phyloP scores from a whole-genome alignment of 345 rosid species.

The Sapria himalayana region DNA sequence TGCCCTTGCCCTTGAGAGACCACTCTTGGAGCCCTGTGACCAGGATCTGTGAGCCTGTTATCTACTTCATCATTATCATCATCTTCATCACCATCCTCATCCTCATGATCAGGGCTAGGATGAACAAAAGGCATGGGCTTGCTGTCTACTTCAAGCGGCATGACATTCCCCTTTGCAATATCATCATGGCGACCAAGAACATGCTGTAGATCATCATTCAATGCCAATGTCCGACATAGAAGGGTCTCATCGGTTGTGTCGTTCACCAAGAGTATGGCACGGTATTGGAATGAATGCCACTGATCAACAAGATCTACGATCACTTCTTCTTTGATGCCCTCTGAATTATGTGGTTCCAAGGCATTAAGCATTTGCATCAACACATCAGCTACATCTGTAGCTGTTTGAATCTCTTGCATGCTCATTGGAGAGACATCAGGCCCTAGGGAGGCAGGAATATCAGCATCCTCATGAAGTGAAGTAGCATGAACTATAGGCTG shows the following conservation, averaged over 20 bases:
- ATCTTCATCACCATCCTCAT: constrained; percentile 66
- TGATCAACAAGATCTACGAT: constrained; percentile 82
- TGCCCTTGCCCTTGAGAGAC: constrained; percentile 21
- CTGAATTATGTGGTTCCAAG: constrained; percentile 35
- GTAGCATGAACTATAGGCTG: constrained; percentile 40
- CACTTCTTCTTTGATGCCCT: constrained; percentile 73
- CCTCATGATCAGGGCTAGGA: too few relatives aligned
- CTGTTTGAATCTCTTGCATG: constrained; percentile 92
- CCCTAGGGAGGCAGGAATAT: constrained; percentile 74
- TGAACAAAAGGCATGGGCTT: constrained; percentile 34
- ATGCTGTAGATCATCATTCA: constrained; percentile 76
- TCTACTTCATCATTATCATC: constrained; percentile 73
- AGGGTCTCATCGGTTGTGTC: constrained; percentile 47
- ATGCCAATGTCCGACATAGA: constrained; percentile 60
- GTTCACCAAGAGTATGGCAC: constrained; percentile 69
- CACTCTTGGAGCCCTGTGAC: constrained; percentile 65
- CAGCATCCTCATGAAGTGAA: constrained; percentile 66
- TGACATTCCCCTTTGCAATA: constrained; percentile 35
- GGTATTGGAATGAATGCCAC: constrained; percentile 66
- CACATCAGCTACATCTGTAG: constrained; percentile 90
- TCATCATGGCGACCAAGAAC: constrained; percentile 67
- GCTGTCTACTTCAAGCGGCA: constrained; percentile 16
- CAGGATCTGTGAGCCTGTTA: constrained; percentile 33
- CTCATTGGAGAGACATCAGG: constrained; percentile 61
- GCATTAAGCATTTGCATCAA: constrained; percentile 94